phyloP scores from a whole-genome alignment of 177 flowering plant species.

The Vitis hybrid region DNA sequence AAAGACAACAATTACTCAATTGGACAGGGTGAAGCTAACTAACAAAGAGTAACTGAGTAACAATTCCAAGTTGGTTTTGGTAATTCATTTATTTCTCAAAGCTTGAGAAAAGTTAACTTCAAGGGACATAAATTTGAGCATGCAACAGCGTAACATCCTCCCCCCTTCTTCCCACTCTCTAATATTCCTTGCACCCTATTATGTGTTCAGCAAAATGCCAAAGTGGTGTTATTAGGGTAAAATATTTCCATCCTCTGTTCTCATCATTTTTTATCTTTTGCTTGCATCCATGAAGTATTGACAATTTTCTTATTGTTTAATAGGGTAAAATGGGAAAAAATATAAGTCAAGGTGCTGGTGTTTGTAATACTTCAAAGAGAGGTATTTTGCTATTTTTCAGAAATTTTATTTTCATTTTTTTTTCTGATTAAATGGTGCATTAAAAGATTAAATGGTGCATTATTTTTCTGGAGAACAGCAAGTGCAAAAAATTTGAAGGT shows the following conservation, averaged over 20 bases:
- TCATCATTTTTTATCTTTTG: background rate
- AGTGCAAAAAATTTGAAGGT: slow-evolving; percentile 22
- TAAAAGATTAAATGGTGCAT: background rate
- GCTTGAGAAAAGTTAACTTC: no score
- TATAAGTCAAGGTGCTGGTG: slow-evolving; percentile 16
- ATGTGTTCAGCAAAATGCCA: no score
- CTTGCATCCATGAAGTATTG: background rate
- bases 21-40: no score
- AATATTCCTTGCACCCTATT: no score
- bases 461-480: slow-evolving; percentile 13
- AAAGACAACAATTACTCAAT: no score
- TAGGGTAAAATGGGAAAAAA: slow-evolving; percentile 35
- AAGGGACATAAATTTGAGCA: no score
- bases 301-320: background rate
- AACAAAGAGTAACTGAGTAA: no score
- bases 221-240: no score
- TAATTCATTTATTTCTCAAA: no score
- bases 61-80: no score
- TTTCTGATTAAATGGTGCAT: background rate
- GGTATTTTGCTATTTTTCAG: slow-evolving; percentile 18
- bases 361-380: slow-evolving; percentile 12
- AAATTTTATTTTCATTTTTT: background rate
- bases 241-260: background rate
- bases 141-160: no score
- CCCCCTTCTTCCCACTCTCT: no score